A percentile compares a stretch with the other conserved stretches of the same genome.
phyloP scores from a whole-genome alignment of 2,329 filamentous ascomycete species.

The Phaeosphaeriaceae sp. region DNA sequence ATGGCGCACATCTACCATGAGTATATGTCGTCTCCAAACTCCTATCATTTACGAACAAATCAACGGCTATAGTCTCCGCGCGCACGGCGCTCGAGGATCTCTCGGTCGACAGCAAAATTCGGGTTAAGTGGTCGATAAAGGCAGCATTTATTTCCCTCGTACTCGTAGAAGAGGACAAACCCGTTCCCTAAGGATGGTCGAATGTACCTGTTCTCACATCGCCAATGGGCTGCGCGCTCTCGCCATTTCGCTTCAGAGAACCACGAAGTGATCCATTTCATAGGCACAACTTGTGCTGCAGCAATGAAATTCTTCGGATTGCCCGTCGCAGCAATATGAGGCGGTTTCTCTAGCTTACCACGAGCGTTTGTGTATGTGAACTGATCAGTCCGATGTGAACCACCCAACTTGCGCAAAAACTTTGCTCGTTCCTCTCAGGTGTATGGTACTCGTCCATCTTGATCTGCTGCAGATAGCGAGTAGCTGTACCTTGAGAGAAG shows the following conservation, averaged over 20 bases:
- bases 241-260: slow-evolving; percentile 21
- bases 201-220: background rate
- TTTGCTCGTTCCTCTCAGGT: background rate
- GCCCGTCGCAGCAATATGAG: background rate
- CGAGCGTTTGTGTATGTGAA: slow-evolving; percentile 2
- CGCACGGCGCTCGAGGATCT: slow-evolving; percentile 3
- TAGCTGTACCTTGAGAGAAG: background rate
- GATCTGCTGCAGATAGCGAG: background rate
- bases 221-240: slow-evolving; percentile 7
- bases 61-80: background rate
- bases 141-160: background rate
- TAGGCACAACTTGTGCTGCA: slow-evolving; percentile 16
- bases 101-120: background rate
- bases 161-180: slow-evolving; percentile 20
- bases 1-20: too few relatives aligned
- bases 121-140: slow-evolving; percentile 8
- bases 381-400: background rate
- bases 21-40: background rate
- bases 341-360: background rate
- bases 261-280: slow-evolving; percentile 24
- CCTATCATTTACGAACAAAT: background rate
- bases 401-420: background rate
- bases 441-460: slow-evolving; percentile 1
- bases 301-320: slow-evolving; percentile 7
- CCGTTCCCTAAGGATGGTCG: slow-evolving; percentile 11